Evolutionary conservation across 305 asterid species (phyloP).

Genomic region (Fraxinus velutina): DNA sequence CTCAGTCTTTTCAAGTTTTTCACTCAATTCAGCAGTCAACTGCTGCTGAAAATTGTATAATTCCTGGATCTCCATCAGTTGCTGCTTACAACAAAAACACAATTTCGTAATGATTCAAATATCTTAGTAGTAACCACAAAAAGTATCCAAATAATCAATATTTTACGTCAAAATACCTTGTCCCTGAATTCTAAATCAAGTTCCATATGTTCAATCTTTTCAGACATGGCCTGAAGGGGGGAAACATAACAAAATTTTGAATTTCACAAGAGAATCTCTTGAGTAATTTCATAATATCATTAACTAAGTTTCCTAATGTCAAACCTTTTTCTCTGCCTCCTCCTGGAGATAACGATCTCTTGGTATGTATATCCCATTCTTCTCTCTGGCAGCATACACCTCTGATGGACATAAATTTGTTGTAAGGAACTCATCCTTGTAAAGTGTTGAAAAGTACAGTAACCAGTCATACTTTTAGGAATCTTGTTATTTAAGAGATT

Average conservation of each 20-base stretch:
- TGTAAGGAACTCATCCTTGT: neutral
- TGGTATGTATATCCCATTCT: constrained; percentile 28
- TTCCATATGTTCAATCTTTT: constrained; percentile 15
- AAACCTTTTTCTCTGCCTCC: constrained; percentile 43
- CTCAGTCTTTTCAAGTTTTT: constrained; percentile 38
- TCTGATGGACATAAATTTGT: constrained; percentile 26
- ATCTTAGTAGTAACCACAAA: constrained; percentile 4
- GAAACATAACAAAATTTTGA: neutral
- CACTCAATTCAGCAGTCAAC: constrained; percentile 35
- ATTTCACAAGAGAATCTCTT: neutral
- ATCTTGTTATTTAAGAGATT: neutral
- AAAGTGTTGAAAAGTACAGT: constrained; percentile 1
- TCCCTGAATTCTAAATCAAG: constrained; percentile 24
- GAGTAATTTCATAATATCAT: neutral
- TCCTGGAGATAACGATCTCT: constrained; percentile 27
- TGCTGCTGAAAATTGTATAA: constrained; percentile 40
- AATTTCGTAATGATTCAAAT: neutral
- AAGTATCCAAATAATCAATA: neutral
- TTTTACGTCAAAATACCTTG: constrained; percentile 14
- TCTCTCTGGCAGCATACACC: constrained; percentile 30
- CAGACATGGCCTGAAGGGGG: constrained; percentile 14
- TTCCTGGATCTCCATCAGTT: constrained; percentile 46
- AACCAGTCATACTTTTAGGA: neutral
- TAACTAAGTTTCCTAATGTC: neutral
- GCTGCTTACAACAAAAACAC: constrained; percentile 29